Conservation (phyloP, 2,329 filamentous ascomycete genomes). For the Sarocladium kiliense region DNA sequence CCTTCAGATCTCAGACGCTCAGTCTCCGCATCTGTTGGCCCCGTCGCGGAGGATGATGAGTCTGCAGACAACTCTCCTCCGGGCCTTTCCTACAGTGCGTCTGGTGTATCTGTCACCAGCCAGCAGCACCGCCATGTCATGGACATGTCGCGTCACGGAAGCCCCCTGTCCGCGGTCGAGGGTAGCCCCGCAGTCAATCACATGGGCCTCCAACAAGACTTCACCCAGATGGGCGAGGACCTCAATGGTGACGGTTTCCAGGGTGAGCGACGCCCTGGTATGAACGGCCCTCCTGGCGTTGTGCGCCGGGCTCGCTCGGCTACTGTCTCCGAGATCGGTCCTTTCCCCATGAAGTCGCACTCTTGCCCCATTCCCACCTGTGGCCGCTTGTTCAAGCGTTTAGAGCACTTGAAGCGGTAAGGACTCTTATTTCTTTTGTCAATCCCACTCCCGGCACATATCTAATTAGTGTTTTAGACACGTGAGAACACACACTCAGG, state of each 20-base stretch:
- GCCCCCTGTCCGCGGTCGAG: conserved; percentile 80
- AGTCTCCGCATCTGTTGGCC: conserved; percentile 80
- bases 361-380: conserved; percentile 99
- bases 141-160: conserved; percentile 83
- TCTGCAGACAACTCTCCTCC: conserved; percentile 73
- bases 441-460: conserved; percentile 16
- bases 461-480: conserved; percentile 59
- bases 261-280: conserved; percentile 60
- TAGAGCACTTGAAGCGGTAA: conserved; percentile 99
- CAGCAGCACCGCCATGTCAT: conserved; percentile 75
- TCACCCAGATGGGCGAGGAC: conserved; percentile 59
- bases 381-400: conserved; percentile 93
- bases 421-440: conserved; percentile 41
- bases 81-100: conserved; percentile 67
- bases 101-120: conserved; percentile 55
- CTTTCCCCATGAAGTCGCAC: conserved; percentile 96
- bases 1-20: conserved; percentile 90
- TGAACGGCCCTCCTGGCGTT: conserved; percentile 42
- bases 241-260: conserved; percentile 44
- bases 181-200: conserved; percentile 73
- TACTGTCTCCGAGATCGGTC: conserved; percentile 92
- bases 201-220: conserved; percentile 68
- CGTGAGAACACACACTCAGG: conserved; percentile 98
- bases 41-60: conserved; percentile 75
- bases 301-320: conserved; percentile 88